Base-by-base conservation (phyloP, 2,329 filamentous ascomycete species). In the Coleophoma eucalyptorum region DNA sequence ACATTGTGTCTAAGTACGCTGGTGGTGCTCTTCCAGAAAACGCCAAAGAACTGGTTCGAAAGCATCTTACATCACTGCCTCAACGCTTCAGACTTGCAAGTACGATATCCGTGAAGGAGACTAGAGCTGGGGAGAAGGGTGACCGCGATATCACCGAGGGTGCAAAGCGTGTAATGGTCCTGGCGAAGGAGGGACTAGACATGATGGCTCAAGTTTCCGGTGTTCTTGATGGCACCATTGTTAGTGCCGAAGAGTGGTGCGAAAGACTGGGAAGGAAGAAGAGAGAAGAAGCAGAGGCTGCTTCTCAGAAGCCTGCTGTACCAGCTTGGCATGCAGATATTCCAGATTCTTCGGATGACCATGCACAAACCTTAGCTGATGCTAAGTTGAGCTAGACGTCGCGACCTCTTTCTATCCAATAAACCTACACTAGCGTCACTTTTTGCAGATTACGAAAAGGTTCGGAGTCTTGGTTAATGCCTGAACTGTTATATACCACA, bases 121-220 rank as follows among this genome's bases (percentile, higher is more conserved):
- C 65, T 42, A 64, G 66, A 49, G 63, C 66, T 50, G 66, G 70
- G 42, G 67, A 62, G 43, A 71, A 73, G 44, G 67, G 67, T 21
- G 73, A 76, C 49, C 67, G 67, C 49, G 71, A 74, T 43, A 68
- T 73, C 12, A 69, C 71, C 2, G 78, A 84, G 21, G 77, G 77
- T 47, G 91, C 90, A 0, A 86, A 91, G 59, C 80, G 87, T 38
- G 91, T 95, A 50, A 73, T 97, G 12, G 83, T 94, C 1, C 82
- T 97, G 47, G 93, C 93, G 6, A 88, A 87, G 62, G 93, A 97
- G 66, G 90, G 92, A 0, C 75, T 97, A 13, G 91, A 97, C 60
- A 96, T 97, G 87, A 91, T 97, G 78, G 81, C 84, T 1, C 91
- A 97, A 67, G 90, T 99, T 46, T 94, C 86, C 38, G 84, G 86